These are phyloP conservation scores for Tremellales sp. DNA, from an alignment of 1,284 basidiomycete genomes.

Conservation along the genomic window DNA sequence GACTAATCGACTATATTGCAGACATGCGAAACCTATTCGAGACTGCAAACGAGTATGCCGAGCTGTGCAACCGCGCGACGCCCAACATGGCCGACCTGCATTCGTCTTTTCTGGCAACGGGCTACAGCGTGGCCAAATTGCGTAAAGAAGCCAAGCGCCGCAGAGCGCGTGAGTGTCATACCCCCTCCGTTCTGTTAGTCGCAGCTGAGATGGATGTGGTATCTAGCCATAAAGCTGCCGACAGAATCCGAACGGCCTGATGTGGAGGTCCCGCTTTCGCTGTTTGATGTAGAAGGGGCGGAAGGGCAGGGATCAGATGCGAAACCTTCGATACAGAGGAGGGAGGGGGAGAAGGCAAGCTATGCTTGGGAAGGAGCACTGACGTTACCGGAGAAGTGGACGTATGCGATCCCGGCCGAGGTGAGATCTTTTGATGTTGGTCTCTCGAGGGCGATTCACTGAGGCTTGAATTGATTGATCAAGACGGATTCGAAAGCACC, in stretches of 20 bases:
- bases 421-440: not conserved
- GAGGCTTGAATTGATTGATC: too few relatives aligned
- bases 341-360: conserved; percentile 9
- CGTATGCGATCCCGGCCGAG: conserved; percentile 14
- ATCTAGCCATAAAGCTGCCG: not conserved
- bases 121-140: conserved; percentile 17
- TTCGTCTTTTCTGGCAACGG: too few relatives aligned
- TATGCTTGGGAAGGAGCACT: conserved; percentile 39
- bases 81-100: conserved; percentile 31
- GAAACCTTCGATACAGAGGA: conserved; percentile 1
- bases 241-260: not conserved
- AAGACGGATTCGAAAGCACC: too few relatives aligned
- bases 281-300: not conserved
- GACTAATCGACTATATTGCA: conserved; percentile 7
- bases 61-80: conserved; percentile 19
- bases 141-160: conserved; percentile 29
- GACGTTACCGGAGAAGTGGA: conserved; percentile 34
- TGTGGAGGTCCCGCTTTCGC: conserved; percentile 1
- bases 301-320: too few relatives aligned
- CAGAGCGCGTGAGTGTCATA: conserved; percentile 16
- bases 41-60: conserved; percentile 28
- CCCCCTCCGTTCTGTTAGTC: too few relatives aligned
- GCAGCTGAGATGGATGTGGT: not conserved
- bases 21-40: conserved; percentile 39
- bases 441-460: too few relatives aligned